phyloP scores from a whole-genome alignment of 2,329 filamentous ascomycete genomes.

The Diaporthe amygdali region DNA sequence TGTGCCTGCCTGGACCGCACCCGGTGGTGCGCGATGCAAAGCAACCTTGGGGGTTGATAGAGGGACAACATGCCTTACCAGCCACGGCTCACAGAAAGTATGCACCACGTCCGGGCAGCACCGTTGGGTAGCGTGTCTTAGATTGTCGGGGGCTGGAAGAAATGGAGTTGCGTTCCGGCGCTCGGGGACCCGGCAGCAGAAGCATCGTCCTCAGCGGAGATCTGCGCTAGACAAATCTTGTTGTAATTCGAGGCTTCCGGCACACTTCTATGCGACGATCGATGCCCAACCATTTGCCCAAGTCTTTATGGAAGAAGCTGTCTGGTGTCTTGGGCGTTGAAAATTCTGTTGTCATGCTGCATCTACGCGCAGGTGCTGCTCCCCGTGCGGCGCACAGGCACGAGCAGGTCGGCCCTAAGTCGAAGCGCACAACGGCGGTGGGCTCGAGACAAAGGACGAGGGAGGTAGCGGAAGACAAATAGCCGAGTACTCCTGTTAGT shows the following conservation, averaged over 20 bases:
- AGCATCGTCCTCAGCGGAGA: constrained; percentile 12
- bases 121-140: constrained; percentile 9
- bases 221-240: constrained; percentile 13
- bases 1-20: not conserved
- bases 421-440: constrained; percentile 24
- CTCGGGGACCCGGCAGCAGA: constrained; percentile 12
- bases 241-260: constrained; percentile 6
- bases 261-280: constrained; percentile 13
- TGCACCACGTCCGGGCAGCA: not conserved
- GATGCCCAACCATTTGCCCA: constrained; percentile 30
- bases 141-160: constrained; percentile 18
- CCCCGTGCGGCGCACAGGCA: constrained; percentile 15
- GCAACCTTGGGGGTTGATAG: not conserved
- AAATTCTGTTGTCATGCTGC: constrained; percentile 26
- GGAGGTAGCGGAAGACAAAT: constrained; percentile 9
- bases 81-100: not conserved
- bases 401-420: constrained; percentile 4
- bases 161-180: constrained; percentile 13
- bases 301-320: constrained; percentile 17
- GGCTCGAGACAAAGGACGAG: constrained; percentile 20
- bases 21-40: not conserved
- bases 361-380: not conserved
- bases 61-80: not conserved
- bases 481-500: constrained; percentile 31
- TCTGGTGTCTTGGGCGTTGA: constrained; percentile 27